phyloP scores from a whole-genome alignment of 1,284 basidiomycete species.

The Schizophyllum amplum region DNA sequence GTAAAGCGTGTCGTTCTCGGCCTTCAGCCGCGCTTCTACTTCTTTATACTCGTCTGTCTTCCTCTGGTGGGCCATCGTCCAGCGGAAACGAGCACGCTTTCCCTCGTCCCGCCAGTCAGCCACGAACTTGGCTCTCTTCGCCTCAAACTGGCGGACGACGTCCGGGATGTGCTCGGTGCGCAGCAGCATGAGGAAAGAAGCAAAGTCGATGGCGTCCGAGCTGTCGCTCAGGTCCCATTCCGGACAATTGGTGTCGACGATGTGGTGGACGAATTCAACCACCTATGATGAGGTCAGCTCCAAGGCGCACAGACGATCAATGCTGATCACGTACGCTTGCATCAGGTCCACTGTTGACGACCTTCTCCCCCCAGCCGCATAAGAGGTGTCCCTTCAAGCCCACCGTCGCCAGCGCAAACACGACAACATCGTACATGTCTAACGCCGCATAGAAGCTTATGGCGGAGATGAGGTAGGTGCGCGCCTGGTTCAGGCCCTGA shows the following conservation, averaged over 20 bases:
- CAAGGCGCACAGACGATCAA: background rate
- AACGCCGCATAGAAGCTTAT: background rate
- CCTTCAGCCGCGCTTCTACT: too few relatives aligned
- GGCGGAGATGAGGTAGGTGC: background rate
- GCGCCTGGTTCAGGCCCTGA: background rate
- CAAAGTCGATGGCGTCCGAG: background rate
- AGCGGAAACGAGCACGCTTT: background rate
- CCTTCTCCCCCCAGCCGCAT: background rate
- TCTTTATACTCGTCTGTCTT: too few relatives aligned
- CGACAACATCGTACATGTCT: background rate
- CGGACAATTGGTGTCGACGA: background rate
- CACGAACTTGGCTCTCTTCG: background rate
- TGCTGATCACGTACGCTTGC: background rate
- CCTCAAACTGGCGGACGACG: background rate
- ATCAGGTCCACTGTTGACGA: background rate
- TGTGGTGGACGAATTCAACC: background rate
- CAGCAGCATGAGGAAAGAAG: background rate
- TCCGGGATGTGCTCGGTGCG: background rate
- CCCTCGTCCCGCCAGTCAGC: background rate
- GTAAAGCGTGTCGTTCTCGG: too few relatives aligned
- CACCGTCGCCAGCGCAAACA: background rate
- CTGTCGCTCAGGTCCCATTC: background rate
- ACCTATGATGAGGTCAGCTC: background rate
- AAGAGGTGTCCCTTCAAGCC: background rate
- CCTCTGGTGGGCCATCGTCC: background rate